phyloP scores from a whole-genome alignment of 2,329 filamentous ascomycete species.

The Penicillium corylophilum region DNA sequence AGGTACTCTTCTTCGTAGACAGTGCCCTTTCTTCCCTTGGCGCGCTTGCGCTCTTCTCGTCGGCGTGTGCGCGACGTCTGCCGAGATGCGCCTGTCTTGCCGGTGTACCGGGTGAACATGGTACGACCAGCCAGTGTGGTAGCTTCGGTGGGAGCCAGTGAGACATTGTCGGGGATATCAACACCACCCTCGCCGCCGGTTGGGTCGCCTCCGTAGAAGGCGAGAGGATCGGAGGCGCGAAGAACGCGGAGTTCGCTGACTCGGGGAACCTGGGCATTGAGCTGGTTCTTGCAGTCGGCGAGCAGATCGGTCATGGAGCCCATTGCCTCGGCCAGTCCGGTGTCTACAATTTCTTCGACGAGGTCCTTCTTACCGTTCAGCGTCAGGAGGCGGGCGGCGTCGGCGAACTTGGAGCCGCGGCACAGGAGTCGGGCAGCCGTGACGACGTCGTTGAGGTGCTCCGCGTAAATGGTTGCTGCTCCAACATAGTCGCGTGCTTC shows the following conservation, averaged over 20 bases:
- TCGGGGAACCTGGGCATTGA: slow-evolving; percentile 80
- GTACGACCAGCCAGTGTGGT: slow-evolving; percentile 75
- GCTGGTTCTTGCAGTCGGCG: slow-evolving; percentile 85
- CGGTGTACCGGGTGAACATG: slow-evolving; percentile 90
- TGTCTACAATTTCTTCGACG: slow-evolving; percentile 69
- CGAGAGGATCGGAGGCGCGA: slow-evolving; percentile 79
- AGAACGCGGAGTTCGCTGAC: slow-evolving; percentile 77
- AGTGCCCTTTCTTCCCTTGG: slow-evolving; percentile 90
- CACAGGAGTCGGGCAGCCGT: slow-evolving; percentile 75
- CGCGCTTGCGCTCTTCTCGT: slow-evolving; percentile 91
- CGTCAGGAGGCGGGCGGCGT: slow-evolving; percentile 77
- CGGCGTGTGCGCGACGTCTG: slow-evolving; percentile 84
- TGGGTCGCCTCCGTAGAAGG: slow-evolving; percentile 80
- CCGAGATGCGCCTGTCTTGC: slow-evolving; percentile 60
- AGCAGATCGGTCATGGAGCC: slow-evolving; percentile 84
- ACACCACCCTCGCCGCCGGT: slow-evolving; percentile 53
- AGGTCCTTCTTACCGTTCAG: slow-evolving; percentile 61
- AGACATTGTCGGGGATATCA: slow-evolving; percentile 89
- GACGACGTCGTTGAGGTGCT: slow-evolving; percentile 73
- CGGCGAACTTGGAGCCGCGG: slow-evolving; percentile 81
- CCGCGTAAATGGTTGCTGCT: slow-evolving; percentile 75
- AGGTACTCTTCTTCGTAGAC: slow-evolving; percentile 98
- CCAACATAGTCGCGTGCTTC: slow-evolving; percentile 74
- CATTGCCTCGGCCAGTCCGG: slow-evolving; percentile 75
- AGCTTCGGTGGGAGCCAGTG: slow-evolving; percentile 79